Evolutionary conservation across 768 basidiomycete genomes (phyloP).

Genomic region (Leccinum olivaceopallidum): DNA sequence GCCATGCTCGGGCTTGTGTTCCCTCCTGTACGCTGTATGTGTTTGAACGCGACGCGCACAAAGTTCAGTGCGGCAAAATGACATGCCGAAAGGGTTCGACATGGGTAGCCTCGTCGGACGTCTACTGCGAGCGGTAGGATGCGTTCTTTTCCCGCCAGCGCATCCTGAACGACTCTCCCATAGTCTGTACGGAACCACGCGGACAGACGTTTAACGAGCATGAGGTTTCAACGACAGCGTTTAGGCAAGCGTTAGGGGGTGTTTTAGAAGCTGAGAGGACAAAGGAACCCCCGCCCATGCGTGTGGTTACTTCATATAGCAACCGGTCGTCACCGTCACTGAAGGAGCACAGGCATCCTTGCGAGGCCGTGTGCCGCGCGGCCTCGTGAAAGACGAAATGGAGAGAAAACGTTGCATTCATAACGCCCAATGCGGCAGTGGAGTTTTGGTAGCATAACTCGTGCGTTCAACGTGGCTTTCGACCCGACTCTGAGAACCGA

Average conservation of each 20-base stretch:
- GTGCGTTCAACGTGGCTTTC: neutral
- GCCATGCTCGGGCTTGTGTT: neutral
- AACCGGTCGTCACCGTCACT: slow-evolving; percentile 3
- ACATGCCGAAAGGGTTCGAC: slow-evolving; percentile 44
- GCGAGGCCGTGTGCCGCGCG: neutral
- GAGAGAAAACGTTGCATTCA: slow-evolving; percentile 17
- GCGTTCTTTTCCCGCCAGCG: slow-evolving; percentile 36
- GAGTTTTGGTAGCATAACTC: slow-evolving; percentile 9
- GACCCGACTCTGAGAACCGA: too few species aligned
- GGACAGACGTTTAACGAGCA: slow-evolving; percentile 18
- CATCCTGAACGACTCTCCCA: slow-evolving; percentile 16
- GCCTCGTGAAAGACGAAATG: slow-evolving; percentile 14
- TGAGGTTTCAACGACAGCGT: slow-evolving; percentile 1
- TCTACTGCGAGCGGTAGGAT: slow-evolving; percentile 45
- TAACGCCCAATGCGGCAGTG: slow-evolving; percentile 8
- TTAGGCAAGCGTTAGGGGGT: neutral
- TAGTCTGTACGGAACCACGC: slow-evolving; percentile 15
- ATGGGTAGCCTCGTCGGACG: slow-evolving; percentile 46
- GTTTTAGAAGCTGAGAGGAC: neutral
- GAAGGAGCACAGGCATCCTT: slow-evolving; percentile 3
- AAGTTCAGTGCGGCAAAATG: slow-evolving; percentile 67
- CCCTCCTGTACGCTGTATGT: slow-evolving; percentile 11
- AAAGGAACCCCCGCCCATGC: slow-evolving; percentile 2
- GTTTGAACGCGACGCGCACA: slow-evolving; percentile 46
- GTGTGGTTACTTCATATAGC: slow-evolving; percentile 18